phyloP scores from a whole-genome alignment of 2,329 filamentous ascomycete species.

The Cryphonectria carpinicola region DNA sequence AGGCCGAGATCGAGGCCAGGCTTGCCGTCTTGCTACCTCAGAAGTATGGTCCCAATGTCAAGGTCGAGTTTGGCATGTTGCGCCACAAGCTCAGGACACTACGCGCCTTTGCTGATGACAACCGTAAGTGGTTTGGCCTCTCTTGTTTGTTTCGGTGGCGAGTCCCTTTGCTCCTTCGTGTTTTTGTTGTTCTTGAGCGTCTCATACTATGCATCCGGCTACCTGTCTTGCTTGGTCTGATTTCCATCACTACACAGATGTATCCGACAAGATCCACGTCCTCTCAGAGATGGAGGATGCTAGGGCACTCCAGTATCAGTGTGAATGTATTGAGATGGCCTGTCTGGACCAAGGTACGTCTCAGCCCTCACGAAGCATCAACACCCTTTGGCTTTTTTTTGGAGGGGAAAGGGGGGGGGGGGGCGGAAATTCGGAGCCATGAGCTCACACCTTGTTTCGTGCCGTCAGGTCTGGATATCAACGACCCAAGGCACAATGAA shows the following conservation, averaged over 20 bases:
- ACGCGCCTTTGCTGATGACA: conserved; percentile 51
- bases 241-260: conserved; percentile 36
- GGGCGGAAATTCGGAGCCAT: conserved; percentile 1
- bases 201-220: no score
- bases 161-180: conserved; percentile 13
- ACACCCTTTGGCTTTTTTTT: neutral
- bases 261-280: conserved; percentile 46
- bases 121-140: conserved; percentile 47
- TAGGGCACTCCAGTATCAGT: conserved; percentile 59
- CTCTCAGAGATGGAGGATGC: conserved; percentile 62
- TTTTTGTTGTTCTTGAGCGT: neutral
- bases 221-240: neutral
- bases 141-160: neutral
- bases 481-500: conserved; percentile 45
- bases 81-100: conserved; percentile 58
- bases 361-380: neutral
- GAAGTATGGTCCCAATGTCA: conserved; percentile 52
- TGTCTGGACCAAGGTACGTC: conserved; percentile 53
- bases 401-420: no score
- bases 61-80: conserved; percentile 58
- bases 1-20: conserved; percentile 57
- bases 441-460: conserved; percentile 11
- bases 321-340: conserved; percentile 60
- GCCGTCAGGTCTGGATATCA: conserved; percentile 47
- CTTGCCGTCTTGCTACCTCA: conserved; percentile 52